Percentiles rank a stretch among this genome's conserved stretches.
phyloP scores from a whole-genome alignment of 1,139 yeast species.

The Lodderomyces orthopsilosis region DNA sequence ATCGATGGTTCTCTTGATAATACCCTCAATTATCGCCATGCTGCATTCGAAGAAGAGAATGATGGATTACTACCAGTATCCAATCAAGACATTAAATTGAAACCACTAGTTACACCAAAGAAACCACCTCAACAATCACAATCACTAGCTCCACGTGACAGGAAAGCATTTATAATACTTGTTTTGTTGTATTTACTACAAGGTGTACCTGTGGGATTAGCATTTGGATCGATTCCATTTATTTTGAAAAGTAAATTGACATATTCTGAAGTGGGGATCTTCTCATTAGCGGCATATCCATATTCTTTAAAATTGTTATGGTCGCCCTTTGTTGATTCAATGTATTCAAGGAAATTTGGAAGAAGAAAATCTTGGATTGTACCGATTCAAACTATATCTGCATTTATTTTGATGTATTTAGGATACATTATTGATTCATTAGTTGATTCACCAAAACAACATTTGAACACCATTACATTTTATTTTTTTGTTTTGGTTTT shows the following conservation, averaged over 20 bases:
- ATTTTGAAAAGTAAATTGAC: conserved; percentile 75
- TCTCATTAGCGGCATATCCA: conserved; percentile 91
- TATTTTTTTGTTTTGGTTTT: conserved; percentile 76
- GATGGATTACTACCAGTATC: conserved; percentile 37
- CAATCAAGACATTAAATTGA: conserved; percentile 21
- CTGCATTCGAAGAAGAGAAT: conserved; percentile 29
- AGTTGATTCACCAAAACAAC: conserved; percentile 53
- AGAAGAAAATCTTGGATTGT: conserved; percentile 92
- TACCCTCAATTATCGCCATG: conserved; percentile 20
- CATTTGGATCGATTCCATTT: conserved; percentile 95
- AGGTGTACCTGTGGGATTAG: conserved; percentile 94
- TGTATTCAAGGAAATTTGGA: conserved; percentile 67
- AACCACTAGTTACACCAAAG: conserved; percentile 6
- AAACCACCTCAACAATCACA: conserved; percentile 4
- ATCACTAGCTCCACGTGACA: conserved; percentile 41
- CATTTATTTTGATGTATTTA: conserved; percentile 60
- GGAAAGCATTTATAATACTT: conserved; percentile 71
- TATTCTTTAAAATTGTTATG: conserved; percentile 87
- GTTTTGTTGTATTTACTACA: conserved; percentile 77
- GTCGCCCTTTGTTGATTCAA: conserved; percentile 95
- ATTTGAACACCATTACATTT: conserved; percentile 53
- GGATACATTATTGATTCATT: conserved; percentile 60
- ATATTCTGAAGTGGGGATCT: conserved; percentile 89
- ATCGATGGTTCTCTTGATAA: conserved; percentile 14
- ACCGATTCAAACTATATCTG: conserved; percentile 81